phyloP scores from a whole-genome alignment of 2,329 filamentous ascomycete species.

The Aspergillus sp. region DNA sequence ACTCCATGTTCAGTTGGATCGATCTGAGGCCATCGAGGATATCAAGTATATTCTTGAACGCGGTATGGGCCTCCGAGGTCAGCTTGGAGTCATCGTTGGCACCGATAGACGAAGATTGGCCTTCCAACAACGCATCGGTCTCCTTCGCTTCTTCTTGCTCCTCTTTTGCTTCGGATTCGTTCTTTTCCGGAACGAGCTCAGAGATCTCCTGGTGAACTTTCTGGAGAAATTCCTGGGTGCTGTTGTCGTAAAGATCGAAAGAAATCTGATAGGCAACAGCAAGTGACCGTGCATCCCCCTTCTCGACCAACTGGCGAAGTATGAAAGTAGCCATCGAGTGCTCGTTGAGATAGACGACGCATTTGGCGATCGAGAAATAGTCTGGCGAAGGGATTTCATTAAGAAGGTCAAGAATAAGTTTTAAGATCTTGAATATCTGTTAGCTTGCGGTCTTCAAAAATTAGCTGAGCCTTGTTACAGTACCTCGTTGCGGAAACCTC shows the following conservation, averaged over 20 bases:
- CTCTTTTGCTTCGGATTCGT: constrained; percentile 47
- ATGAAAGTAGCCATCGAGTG: constrained; percentile 87
- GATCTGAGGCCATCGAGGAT: constrained; percentile 87
- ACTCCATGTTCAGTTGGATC: constrained; percentile 93
- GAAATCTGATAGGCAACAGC: constrained; percentile 95
- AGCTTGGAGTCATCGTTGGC: constrained; percentile 44
- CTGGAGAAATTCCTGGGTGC: constrained; percentile 91
- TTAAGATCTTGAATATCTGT: constrained; percentile 63
- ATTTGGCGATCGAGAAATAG: constrained; percentile 97
- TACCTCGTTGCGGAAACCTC: constrained; percentile 73
- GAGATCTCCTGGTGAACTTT: constrained; percentile 85
- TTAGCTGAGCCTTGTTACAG: constrained; percentile 10
- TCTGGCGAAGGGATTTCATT: constrained; percentile 90
- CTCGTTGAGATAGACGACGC: constrained; percentile 92
- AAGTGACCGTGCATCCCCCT: constrained; percentile 73
- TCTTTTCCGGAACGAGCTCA: constrained; percentile 46
- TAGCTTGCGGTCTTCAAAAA: not conserved
- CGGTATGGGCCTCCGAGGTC: constrained; percentile 53
- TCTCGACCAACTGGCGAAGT: constrained; percentile 75
- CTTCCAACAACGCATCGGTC: constrained; percentile 57
- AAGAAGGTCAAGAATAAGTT: constrained; percentile 90
- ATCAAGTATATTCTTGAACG: constrained; percentile 57
- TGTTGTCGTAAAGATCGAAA: constrained; percentile 97
- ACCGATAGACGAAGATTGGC: constrained; percentile 43
- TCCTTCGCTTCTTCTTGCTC: constrained; percentile 57